Evolutionary conservation across 257 asterid species (phyloP).

Genomic region (Ligustrum vulgare): DNA sequence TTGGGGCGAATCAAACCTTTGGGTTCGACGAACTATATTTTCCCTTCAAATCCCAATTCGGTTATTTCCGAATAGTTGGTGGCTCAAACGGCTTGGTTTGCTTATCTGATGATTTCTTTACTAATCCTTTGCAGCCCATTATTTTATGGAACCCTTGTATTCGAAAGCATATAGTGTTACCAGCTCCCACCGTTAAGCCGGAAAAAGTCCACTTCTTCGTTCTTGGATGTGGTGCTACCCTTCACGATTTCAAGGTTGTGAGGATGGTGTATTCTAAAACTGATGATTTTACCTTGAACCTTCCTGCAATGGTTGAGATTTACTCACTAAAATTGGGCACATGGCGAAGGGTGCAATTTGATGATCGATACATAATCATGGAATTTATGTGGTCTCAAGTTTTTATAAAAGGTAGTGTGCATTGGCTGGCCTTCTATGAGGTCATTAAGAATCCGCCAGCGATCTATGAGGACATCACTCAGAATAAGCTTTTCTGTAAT

Average conservation of each 20-base stretch:
- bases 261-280: slow-evolving; percentile 46
- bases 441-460: slow-evolving; percentile 12
- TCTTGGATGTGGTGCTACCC: slow-evolving; percentile 51
- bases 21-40: slow-evolving; percentile 28
- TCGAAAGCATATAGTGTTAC: slow-evolving; percentile 35
- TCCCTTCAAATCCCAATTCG: slow-evolving; percentile 40
- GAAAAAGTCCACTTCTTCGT: slow-evolving; percentile 30
- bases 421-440: slow-evolving; percentile 47
- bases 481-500: slow-evolving; percentile 11
- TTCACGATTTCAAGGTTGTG: slow-evolving; percentile 53
- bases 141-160: slow-evolving; percentile 61
- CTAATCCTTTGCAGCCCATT: slow-evolving; percentile 20
- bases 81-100: slow-evolving; percentile 57
- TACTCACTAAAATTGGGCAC: slow-evolving; percentile 33
- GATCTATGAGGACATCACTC: slow-evolving; percentile 13
- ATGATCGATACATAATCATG: slow-evolving; percentile 26
- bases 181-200: slow-evolving; percentile 35
- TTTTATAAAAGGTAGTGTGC: slow-evolving; percentile 42
- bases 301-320: slow-evolving; percentile 48
- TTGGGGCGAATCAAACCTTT: slow-evolving; percentile 19
- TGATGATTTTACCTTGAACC: slow-evolving; percentile 13
- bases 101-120: slow-evolving; percentile 49
- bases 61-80: slow-evolving; percentile 60
- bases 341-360: slow-evolving; percentile 44
- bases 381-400: slow-evolving; percentile 41